These are phyloP conservation scores for Hypholoma sublateritium DNA, from an alignment of 768 basidiomycete genomes.

Conservation along the genomic window DNA sequence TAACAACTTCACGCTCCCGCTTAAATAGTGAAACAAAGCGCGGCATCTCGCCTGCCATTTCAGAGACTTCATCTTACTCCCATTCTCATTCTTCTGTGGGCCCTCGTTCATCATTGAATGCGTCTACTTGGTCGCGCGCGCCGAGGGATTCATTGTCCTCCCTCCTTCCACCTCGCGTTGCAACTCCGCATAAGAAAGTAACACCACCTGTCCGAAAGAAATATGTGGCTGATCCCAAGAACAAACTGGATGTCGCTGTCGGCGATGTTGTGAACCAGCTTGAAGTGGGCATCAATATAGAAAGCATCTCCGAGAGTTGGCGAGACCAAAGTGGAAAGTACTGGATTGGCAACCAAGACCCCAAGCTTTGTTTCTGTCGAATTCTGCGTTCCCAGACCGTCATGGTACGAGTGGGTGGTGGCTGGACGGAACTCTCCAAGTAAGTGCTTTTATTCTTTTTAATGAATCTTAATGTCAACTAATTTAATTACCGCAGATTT, in stretches of 20 bases:
- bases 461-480: neutral
- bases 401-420: slow-evolving; percentile 96
- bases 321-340: slow-evolving; percentile 93
- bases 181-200: slow-evolving; percentile 47
- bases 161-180: slow-evolving; percentile 32
- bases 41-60: slow-evolving; percentile 59
- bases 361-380: slow-evolving; percentile 88
- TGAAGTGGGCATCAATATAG: slow-evolving; percentile 79
- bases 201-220: slow-evolving; percentile 51
- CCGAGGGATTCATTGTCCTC: slow-evolving; percentile 61
- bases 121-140: slow-evolving; percentile 69
- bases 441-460: slow-evolving; percentile 25
- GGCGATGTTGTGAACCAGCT: slow-evolving; percentile 90
- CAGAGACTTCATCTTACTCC: slow-evolving; percentile 53
- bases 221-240: slow-evolving; percentile 88
- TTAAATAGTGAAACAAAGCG: slow-evolving; percentile 40
- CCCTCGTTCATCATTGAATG: slow-evolving; percentile 42
- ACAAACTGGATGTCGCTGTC: slow-evolving; percentile 89
- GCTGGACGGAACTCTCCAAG: slow-evolving; percentile 92
- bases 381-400: slow-evolving; percentile 90
- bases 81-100: slow-evolving; percentile 46
- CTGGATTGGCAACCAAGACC: slow-evolving; percentile 92
- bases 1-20: slow-evolving; percentile 38
- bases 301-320: slow-evolving; percentile 83
- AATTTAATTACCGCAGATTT: slow-evolving; percentile 50